Conservation (phyloP, 2,329 filamentous ascomycete species). For the Diaporthe citrichinensis region DNA sequence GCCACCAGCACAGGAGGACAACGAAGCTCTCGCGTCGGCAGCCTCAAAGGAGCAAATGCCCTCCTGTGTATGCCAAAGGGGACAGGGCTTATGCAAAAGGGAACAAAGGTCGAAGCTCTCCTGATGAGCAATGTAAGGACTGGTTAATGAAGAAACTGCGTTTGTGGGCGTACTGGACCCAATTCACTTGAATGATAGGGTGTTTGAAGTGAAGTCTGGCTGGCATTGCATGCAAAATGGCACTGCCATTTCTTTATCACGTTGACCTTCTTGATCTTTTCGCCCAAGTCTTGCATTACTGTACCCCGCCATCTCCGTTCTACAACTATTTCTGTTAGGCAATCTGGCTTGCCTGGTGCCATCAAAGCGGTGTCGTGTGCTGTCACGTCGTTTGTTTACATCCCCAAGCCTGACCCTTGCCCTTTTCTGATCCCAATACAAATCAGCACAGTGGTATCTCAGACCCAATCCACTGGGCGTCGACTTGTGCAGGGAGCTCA, state of each 20-base stretch:
- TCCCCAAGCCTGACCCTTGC: too few species aligned
- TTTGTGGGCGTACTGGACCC: not conserved
- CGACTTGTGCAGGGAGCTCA: not conserved
- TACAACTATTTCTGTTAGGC: not conserved
- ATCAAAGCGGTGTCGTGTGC: not conserved
- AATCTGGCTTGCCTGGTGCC: not conserved
- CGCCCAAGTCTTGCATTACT: not conserved
- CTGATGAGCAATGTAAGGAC: conserved; percentile 74
- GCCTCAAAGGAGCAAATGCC: conserved; percentile 89
- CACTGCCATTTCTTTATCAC: not conserved
- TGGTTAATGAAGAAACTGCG: conserved; percentile 38
- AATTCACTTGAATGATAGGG: not conserved
- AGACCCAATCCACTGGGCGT: too few species aligned
- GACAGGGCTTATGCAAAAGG: conserved; percentile 75
- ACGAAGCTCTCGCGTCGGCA: conserved; percentile 90
- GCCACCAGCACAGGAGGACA: conserved; percentile 91
- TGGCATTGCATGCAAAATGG: not conserved
- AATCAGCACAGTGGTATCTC: not conserved
- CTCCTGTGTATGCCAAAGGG: conserved; percentile 81
- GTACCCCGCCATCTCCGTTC: not conserved
- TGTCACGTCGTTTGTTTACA: not conserved
- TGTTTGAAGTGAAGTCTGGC: not conserved
- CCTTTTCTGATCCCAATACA: not conserved
- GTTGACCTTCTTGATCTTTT: not conserved
- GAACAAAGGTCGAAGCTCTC: conserved; percentile 80